A percentile compares a stretch with the other conserved stretches of the same genome.
Evolutionary conservation across 768 basidiomycete species (phyloP).

Genomic region (Lactarius evosmus): DNA sequence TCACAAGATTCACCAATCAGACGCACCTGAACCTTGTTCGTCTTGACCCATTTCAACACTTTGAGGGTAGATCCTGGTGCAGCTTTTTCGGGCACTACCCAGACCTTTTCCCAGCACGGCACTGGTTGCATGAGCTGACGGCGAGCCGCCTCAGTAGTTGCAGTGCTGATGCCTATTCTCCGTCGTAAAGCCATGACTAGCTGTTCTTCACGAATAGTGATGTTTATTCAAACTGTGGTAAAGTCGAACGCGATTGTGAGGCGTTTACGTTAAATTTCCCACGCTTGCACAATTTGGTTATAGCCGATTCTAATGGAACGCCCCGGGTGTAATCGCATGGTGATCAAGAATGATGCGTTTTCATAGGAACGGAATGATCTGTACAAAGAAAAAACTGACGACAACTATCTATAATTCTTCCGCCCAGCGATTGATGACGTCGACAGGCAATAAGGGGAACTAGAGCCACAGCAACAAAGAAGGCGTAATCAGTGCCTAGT

Average conservation of each 20-base stretch:
- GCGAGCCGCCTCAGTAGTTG: conserved; percentile 76
- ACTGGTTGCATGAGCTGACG: conserved; percentile 88
- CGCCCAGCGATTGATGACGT: conserved; percentile 57
- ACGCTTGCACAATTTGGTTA: conserved; percentile 1
- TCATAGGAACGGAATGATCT: neutral
- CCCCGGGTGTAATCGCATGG: too few species aligned
- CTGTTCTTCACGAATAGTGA: neutral
- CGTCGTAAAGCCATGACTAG: conserved; percentile 63
- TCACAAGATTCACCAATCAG: neutral
- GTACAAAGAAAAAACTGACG: neutral
- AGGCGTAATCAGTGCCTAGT: neutral
- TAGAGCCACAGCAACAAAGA: neutral
- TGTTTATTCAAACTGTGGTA: neutral
- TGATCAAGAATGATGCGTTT: neutral
- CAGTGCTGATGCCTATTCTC: conserved; percentile 72
- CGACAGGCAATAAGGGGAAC: conserved; percentile 30
- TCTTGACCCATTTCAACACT: conserved; percentile 76
- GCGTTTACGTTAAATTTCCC: neutral
- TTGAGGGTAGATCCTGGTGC: conserved; percentile 57
- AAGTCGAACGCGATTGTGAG: neutral
- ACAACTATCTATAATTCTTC: conserved; percentile 40
- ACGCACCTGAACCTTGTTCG: conserved; percentile 71
- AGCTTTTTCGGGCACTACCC: conserved; percentile 58
- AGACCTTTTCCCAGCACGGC: conserved; percentile 80
- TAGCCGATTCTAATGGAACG: neutral